Percentiles rank a stretch among this genome's conserved stretches.
phyloP scores from a whole-genome alignment of 2,329 filamentous ascomycete genomes.

The Verticillium nonalfalfae region DNA sequence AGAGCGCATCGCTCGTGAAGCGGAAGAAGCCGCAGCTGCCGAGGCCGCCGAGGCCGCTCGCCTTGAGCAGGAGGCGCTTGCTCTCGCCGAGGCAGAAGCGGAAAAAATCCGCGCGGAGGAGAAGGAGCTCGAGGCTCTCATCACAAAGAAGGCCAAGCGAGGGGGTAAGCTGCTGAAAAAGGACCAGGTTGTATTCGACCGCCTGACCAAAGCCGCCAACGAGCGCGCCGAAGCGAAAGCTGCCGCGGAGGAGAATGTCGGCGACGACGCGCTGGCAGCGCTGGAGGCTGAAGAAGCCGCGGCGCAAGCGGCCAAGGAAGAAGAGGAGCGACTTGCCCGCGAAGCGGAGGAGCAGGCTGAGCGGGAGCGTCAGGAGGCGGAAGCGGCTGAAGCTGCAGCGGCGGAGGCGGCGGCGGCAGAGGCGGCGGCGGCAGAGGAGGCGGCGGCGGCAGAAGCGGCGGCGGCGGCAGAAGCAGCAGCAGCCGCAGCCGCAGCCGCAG shows the following conservation, averaged over 20 bases:
- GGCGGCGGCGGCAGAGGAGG: slow-evolving; percentile 14
- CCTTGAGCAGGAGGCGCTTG: slow-evolving; percentile 15
- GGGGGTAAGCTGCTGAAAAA: slow-evolving; percentile 34
- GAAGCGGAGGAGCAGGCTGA: slow-evolving; percentile 18
- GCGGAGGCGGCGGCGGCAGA: slow-evolving; percentile 16
- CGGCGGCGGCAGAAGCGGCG: slow-evolving; percentile 18
- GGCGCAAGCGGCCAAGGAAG: slow-evolving; percentile 25
- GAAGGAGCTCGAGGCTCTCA: slow-evolving; percentile 31
- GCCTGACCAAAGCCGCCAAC: slow-evolving; percentile 25
- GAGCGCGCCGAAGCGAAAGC: slow-evolving; percentile 34
- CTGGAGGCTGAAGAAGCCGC: slow-evolving; percentile 29
- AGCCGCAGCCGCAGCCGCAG: slow-evolving; percentile 18
- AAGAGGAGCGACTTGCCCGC: slow-evolving; percentile 24
- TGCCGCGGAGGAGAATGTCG: slow-evolving; percentile 20
- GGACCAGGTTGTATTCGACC: slow-evolving; percentile 36
- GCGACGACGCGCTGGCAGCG: slow-evolving; percentile 26
- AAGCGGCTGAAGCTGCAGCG: slow-evolving; percentile 23
- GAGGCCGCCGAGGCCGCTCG: slow-evolving; percentile 18
- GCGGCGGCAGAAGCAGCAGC: slow-evolving; percentile 14
- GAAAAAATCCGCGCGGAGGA: slow-evolving; percentile 22
- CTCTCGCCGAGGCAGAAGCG: slow-evolving; percentile 22
- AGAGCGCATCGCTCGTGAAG: slow-evolving; percentile 20
- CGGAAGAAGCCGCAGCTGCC: slow-evolving; percentile 20
- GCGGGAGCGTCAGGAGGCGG: slow-evolving; percentile 20
- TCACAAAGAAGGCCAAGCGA: slow-evolving; percentile 44